Evolutionary conservation across 192 early-diverging fungal species (phyloP), one percentile per base, ranked within the genome.

Genomic region (Backusella parvicylindrica): DNA sequence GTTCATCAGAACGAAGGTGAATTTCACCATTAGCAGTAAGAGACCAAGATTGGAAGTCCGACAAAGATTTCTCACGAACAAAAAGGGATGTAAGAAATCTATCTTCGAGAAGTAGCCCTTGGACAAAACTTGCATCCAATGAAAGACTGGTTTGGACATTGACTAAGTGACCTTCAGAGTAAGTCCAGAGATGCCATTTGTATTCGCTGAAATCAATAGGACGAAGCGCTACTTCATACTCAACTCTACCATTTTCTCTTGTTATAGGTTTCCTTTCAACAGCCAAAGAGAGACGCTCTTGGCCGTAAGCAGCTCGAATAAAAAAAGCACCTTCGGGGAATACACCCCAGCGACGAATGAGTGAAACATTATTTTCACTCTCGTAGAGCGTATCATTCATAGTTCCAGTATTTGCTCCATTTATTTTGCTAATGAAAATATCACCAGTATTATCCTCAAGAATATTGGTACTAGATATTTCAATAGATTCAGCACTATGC

Each of bases 11-110:
- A 2, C 74, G 74, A 23, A 65, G 32, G 35, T 70, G 35, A 30
- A 75, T 50, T 53, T 68, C 66, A 60, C 74, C 74, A 64, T 75
- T 49, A 18, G 69, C 74, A 60, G 67, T 75, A 13, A 75, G 66
- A 16, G 74, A 75, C 74, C 74, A 75, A 49, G 36, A 70, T 43
- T 75, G 74, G n/a, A 30, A 23, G 28, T 68, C 74, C 28, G 64
- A 35, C 32, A 63, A 23, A 63, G 71, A 63, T n/a, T 35, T 56
- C 13, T 56, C 71, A 63, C 71, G 71, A 26, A 63, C 71, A n/a
- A 56, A 60, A 9, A 72, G 41, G 3, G 50, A 33, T 23, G 33
- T 37, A 36, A 12, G 47, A n/a, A 72, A 23, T 7, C 71, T 53
- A 26, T 72, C 56, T 60, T 72, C 71, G n/a, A 72, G 2, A 8